Conservation (phyloP, 2,329 filamentous ascomycete genomes). For the Fusarium cicatricum region DNA sequence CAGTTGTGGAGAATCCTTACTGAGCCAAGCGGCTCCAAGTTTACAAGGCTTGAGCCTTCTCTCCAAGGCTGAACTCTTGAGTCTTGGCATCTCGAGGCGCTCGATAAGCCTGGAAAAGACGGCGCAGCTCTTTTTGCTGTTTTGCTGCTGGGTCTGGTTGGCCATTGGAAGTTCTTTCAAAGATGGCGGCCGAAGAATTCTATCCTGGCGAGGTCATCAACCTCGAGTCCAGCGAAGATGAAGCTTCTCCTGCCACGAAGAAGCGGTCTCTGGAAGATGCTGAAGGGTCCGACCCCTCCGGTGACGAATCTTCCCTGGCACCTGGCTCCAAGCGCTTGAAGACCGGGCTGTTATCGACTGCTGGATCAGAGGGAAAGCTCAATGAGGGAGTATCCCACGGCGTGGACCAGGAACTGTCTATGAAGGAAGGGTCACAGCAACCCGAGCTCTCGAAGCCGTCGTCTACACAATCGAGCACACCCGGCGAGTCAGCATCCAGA, state of each 20-base stretch:
- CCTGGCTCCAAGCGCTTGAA: conserved; percentile 36
- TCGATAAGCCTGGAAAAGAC: neutral
- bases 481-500: conserved; percentile 13
- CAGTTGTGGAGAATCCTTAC: conserved; percentile 1
- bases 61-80: too few relatives aligned
- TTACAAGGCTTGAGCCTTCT: neutral
- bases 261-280: conserved; percentile 44
- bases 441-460: neutral
- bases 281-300: conserved; percentile 11
- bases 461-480: conserved; percentile 7
- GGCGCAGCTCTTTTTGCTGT: neutral
- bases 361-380: too few relatives aligned
- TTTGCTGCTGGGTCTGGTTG: neutral
- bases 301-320: conserved; percentile 12
- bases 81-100: neutral
- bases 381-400: too few relatives aligned
- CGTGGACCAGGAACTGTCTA: too few relatives aligned
- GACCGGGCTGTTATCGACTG: too few relatives aligned
- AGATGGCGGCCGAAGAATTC: conserved; percentile 31
- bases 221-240: conserved; percentile 39
- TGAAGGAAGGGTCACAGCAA: too few relatives aligned
- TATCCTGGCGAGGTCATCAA: conserved; percentile 37
- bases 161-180: neutral
- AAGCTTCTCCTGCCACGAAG: conserved; percentile 27
- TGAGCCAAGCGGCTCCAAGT: conserved; percentile 15